Conservation (phyloP, 805 yeast genomes). For the Nakazawaea molendinolei region DNA sequence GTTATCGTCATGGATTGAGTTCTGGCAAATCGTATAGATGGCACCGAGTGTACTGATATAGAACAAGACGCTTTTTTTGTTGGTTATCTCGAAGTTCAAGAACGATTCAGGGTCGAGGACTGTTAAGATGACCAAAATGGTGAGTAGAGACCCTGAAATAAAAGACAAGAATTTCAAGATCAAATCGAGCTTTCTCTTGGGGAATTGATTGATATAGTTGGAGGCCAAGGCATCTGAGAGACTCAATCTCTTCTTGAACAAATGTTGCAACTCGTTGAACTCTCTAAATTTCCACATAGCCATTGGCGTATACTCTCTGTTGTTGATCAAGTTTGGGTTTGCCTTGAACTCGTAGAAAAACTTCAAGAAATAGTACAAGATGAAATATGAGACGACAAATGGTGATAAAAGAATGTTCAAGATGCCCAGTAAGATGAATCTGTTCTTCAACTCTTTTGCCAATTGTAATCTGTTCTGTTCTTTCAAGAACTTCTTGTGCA, state of each 20-base stretch:
- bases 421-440: constrained; percentile 85
- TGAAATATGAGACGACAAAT: constrained; percentile 74
- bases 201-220: constrained; percentile 84
- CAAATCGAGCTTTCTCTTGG: constrained; percentile 62
- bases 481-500: constrained; percentile 64
- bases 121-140: constrained; percentile 73
- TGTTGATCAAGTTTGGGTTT: constrained; percentile 75
- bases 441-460: constrained; percentile 61
- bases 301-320: constrained; percentile 86
- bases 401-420: constrained; percentile 82
- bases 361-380: constrained; percentile 76
- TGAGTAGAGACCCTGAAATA: constrained; percentile 82
- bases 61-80: constrained; percentile 75
- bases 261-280: constrained; percentile 86
- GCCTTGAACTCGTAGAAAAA: constrained; percentile 90
- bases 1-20: constrained; percentile 54
- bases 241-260: constrained; percentile 73
- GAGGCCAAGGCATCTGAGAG: constrained; percentile 76
- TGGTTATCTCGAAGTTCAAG: constrained; percentile 80
- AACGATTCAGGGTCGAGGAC: constrained; percentile 86
- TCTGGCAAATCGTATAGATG: constrained; percentile 75
- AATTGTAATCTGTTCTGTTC: constrained; percentile 62
- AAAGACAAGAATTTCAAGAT: constrained; percentile 59
- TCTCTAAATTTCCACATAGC: constrained; percentile 96
- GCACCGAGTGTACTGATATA: constrained; percentile 88